Evolutionary conservation across 441 rosid species (phyloP).

Genomic region (Erysimum pusillum): DNA sequence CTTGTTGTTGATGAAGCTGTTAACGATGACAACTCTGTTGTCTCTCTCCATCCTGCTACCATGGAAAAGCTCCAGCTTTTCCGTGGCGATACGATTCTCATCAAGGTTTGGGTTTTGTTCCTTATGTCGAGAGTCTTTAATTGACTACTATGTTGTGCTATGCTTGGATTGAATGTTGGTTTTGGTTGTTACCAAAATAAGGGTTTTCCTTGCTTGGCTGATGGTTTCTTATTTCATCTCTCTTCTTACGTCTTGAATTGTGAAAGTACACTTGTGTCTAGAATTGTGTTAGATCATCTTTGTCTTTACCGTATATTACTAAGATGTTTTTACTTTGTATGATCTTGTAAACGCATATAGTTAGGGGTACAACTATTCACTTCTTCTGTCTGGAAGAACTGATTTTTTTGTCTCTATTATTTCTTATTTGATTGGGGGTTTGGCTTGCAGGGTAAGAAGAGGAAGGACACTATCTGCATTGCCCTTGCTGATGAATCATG

Average conservation of each 20-base stretch:
- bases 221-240: neutral
- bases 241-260: neutral
- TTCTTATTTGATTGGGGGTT: conserved; percentile 26
- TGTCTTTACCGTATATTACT: neutral
- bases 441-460: conserved; percentile 62
- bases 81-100: conserved; percentile 85
- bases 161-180: conserved; percentile 1
- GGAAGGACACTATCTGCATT: conserved; percentile 88
- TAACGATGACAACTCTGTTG: conserved; percentile 90
- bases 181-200: neutral
- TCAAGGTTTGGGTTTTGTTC: conserved; percentile 62
- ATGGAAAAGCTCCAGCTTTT: conserved; percentile 97
- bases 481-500: conserved; percentile 88
- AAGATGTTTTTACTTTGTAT: neutral
- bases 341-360: neutral
- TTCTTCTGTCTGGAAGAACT: neutral
- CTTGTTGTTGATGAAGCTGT: conserved; percentile 88
- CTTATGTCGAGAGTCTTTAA: neutral
- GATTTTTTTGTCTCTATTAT: neutral
- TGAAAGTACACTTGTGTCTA: neutral
- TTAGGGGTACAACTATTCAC: neutral
- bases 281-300: neutral
- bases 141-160: conserved; percentile 15
- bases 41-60: conserved; percentile 77
- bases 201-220: conserved; percentile 1